Evolutionary conservation across 352 stramenopile species (phyloP), one percentile per base, ranked within the genome.

Genomic region (Pythium rishiriense): DNA sequence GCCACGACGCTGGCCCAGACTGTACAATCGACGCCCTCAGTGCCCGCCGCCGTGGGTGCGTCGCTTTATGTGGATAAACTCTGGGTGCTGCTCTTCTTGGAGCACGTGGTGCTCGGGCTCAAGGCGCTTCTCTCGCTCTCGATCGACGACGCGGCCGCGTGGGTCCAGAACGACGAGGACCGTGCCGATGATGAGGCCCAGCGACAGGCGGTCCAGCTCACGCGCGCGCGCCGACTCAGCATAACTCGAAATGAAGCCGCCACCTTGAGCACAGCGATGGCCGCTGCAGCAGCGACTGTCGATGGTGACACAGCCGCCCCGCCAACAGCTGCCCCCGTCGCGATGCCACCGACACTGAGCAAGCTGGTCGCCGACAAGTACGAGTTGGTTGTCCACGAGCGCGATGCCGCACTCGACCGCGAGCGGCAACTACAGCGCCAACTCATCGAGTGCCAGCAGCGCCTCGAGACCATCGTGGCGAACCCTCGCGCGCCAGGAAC

Each of bases 121-220:
- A 93, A 93, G 57, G 81, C 81, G 51, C 50, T 88, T 5, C 56
- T 93, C 22, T 87, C 80, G 24, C 59, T 91, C 9, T 71, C 74
- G 4, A 90, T 91, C 33, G 73, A 90, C 52, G 85, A 93, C 54
- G 76, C 79, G 9, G 81, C 85, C 1, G 69, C 78, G 15, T 93
- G 85, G 85, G 85, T 93, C 24, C 79, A 78, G 48, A 68, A 83
- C n/a, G 81, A 92, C 42, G 79, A 90, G 64, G 79, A 87, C 33
- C 78, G 75, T 51, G 62, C 54, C 17, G 77, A 88, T 59, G 73
- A 89, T 29, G 69, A 77, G 21, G 71, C 68, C 26, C 65, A 9
- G 33, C 10, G 69, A 22, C 54, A 69, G 64, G 64, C 26, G 37
- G 62, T 28, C 21, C 61, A 70, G 56, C 35, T 42, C 25, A 55